phyloP scores from a whole-genome alignment of 208 protist genomes.

The Leishmania amazonensis region DNA sequence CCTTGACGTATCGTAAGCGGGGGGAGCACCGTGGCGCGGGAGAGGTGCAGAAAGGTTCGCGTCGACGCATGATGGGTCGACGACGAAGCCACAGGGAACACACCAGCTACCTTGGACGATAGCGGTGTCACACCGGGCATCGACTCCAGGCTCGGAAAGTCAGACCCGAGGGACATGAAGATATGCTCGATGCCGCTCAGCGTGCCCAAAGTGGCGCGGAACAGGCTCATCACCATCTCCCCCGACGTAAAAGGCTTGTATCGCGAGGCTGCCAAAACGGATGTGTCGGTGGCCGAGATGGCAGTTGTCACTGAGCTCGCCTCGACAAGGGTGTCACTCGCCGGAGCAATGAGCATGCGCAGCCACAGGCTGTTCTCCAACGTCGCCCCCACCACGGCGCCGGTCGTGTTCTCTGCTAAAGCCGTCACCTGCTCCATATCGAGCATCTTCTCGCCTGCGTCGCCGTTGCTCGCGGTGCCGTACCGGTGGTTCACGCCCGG shows the following conservation, averaged over 20 bases:
- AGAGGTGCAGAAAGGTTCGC: constrained; percentile 38
- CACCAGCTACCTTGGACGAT: background rate
- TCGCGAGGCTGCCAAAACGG: background rate
- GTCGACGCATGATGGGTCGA: background rate
- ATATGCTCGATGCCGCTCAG: constrained; percentile 46
- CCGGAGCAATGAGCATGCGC: constrained; percentile 56
- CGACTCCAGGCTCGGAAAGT: constrained; percentile 6
- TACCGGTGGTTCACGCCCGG: background rate
- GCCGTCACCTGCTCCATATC: background rate
- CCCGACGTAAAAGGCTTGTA: constrained; percentile 21
- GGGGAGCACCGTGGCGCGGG: constrained; percentile 39
- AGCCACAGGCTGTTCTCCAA: constrained; percentile 73
- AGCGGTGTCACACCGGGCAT: constrained; percentile 10
- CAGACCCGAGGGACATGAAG: constrained; percentile 21
- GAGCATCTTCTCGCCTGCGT: background rate
- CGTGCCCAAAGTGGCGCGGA: constrained; percentile 51
- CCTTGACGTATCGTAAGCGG: constrained; percentile 71
- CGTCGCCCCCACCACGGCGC: constrained; percentile 8
- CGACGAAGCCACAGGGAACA: background rate
- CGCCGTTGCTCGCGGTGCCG: background rate
- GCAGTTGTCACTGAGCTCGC: background rate
- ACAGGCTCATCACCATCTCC: constrained; percentile 42
- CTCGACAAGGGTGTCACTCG: constrained; percentile 21
- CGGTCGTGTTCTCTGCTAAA: constrained; percentile 13
- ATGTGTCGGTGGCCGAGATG: background rate